Conservation (phyloP, 2,329 filamentous ascomycete genomes). For the Dendrostoma leiphaemia region DNA sequence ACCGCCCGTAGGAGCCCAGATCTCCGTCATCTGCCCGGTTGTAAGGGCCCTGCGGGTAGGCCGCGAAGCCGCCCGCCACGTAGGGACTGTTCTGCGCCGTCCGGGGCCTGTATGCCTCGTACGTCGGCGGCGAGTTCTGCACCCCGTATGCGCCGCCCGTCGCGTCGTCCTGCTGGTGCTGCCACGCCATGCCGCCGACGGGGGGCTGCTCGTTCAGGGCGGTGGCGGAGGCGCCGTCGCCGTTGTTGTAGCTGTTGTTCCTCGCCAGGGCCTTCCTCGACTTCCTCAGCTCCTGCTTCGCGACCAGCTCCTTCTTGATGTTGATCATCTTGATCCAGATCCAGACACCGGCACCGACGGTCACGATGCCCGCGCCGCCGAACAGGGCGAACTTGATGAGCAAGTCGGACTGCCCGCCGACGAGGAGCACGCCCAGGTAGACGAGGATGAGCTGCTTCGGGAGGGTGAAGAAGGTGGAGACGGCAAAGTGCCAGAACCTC, state of each 20-base stretch:
- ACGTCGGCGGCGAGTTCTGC: background rate
- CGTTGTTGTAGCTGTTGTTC: constrained; percentile 15
- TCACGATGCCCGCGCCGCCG: constrained; percentile 31
- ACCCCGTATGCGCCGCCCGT: background rate
- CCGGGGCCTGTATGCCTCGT: constrained; percentile 11
- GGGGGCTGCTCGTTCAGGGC: background rate
- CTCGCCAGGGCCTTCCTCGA: constrained; percentile 9
- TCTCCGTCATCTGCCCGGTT: constrained; percentile 12
- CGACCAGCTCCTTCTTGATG: constrained; percentile 32
- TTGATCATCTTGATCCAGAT: constrained; percentile 35
- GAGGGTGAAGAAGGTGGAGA: constrained; percentile 38
- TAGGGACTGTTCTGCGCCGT: background rate
- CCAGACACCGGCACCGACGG: constrained; percentile 33
- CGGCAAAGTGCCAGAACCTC: constrained; percentile 38
- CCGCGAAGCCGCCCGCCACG: background rate
- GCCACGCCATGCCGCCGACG: background rate
- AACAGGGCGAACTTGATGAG: constrained; percentile 34
- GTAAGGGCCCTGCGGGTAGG: constrained; percentile 1
- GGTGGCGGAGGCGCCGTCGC: background rate
- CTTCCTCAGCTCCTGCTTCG: constrained; percentile 29
- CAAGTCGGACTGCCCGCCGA: constrained; percentile 26
- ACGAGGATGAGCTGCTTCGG: constrained; percentile 42
- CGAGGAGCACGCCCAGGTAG: constrained; percentile 37
- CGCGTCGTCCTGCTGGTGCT: background rate
- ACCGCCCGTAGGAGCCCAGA: constrained; percentile 10